A percentile compares a stretch with the other conserved stretches of the same genome.
phyloP scores from a whole-genome alignment of 2,329 filamentous ascomycete genomes.

The Aschersonia sp. region DNA sequence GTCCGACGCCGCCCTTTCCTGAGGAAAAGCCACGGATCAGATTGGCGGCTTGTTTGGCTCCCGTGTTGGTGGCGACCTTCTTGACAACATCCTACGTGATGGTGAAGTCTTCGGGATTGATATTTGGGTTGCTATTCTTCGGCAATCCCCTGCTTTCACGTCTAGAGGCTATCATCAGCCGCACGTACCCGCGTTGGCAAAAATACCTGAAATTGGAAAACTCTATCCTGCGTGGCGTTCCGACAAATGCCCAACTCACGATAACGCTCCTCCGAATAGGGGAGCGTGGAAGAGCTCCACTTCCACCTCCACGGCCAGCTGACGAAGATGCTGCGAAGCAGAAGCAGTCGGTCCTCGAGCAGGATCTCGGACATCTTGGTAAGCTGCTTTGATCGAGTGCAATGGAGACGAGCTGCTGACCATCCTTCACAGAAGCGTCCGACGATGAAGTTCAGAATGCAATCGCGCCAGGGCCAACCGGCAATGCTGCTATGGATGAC shows the following conservation, averaged over 20 bases:
- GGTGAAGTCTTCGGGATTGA: slow-evolving; percentile 50
- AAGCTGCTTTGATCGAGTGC: slow-evolving; percentile 4
- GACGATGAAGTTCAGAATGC: slow-evolving; percentile 50
- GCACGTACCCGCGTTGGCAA: slow-evolving; percentile 55
- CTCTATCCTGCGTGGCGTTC: slow-evolving; percentile 65
- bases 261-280: slow-evolving; percentile 70
- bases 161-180: slow-evolving; percentile 33
- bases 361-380: slow-evolving; percentile 21
- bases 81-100: slow-evolving; percentile 44
- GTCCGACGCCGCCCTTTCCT: slow-evolving; percentile 49
- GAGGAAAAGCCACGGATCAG: slow-evolving; percentile 34
- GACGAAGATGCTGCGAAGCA: slow-evolving; percentile 18
- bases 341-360: slow-evolving; percentile 28
- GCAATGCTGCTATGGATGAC: slow-evolving; percentile 19
- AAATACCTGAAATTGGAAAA: slow-evolving; percentile 61
- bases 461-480: slow-evolving; percentile 25
- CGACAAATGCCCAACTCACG: slow-evolving; percentile 74
- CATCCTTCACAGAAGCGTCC: slow-evolving; percentile 9
- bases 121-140: slow-evolving; percentile 64
- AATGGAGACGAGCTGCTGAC: slow-evolving; percentile 27
- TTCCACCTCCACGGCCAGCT: slow-evolving; percentile 42
- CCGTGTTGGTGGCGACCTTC: slow-evolving; percentile 35
- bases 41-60: slow-evolving; percentile 36
- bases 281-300: slow-evolving; percentile 64
- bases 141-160: slow-evolving; percentile 50